Conservation (phyloP, 2,329 filamentous ascomycete species). For the Fusarium setosum region DNA sequence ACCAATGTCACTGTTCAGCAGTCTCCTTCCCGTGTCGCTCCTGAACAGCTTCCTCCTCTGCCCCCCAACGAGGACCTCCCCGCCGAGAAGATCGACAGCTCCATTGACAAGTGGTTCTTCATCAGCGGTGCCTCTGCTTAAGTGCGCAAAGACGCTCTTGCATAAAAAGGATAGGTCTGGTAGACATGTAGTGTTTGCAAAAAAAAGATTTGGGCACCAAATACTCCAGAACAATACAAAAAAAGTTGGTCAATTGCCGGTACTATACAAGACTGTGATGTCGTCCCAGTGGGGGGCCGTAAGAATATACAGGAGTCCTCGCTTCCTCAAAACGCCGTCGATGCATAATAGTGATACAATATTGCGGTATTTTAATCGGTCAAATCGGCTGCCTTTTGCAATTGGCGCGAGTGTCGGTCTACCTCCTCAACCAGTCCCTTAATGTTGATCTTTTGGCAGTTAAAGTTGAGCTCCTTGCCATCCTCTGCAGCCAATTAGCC, state of each 20-base stretch:
- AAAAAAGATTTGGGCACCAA: conserved; percentile 28
- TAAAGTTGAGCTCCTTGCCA: conserved; percentile 87
- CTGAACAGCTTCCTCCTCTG: conserved; percentile 79
- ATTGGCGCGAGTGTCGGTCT: conserved; percentile 84
- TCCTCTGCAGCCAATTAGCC: conserved; percentile 72
- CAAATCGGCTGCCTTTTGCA: conserved; percentile 87
- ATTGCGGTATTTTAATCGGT: conserved; percentile 53
- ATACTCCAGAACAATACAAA: conserved; percentile 34
- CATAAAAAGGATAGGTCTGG: conserved; percentile 25
- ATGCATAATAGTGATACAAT: conserved; percentile 47
- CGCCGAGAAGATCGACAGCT: conserved; percentile 91
- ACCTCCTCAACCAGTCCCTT: conserved; percentile 90
- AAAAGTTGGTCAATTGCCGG: conserved; percentile 36
- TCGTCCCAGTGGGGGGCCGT: conserved; percentile 27
- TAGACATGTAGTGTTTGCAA: conserved; percentile 30
- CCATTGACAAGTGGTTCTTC: conserved; percentile 99
- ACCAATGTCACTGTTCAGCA: conserved; percentile 82
- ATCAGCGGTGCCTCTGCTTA: conserved; percentile 95
- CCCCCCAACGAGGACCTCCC: conserved; percentile 82
- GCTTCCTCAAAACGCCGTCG: conserved; percentile 47
- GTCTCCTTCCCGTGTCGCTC: conserved; percentile 78
- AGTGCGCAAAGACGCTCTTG: conserved; percentile 41
- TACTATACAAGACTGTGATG: conserved; percentile 41
- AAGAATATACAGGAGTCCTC: conserved; percentile 34
- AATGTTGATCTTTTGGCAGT: conserved; percentile 84